These are phyloP conservation scores for Diplocarpon rosae DNA, from an alignment of 2,329 filamentous ascomycete genomes.

Conservation along the genomic window DNA sequence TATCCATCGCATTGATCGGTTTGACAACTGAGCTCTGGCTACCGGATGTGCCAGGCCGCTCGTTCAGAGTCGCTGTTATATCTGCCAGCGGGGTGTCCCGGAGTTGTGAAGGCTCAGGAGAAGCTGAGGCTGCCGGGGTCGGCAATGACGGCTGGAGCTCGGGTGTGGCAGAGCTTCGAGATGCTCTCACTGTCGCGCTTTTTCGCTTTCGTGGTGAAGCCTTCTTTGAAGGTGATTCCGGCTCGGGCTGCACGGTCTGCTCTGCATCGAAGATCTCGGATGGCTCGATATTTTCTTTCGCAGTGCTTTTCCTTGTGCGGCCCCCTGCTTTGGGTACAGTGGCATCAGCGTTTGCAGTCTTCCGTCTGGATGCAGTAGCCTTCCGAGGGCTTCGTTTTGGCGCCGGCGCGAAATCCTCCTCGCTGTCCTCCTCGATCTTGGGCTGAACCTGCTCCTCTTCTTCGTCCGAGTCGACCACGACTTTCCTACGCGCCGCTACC, in stretches of 20 bases:
- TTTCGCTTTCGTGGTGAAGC: constrained; percentile 57
- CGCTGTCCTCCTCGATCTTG: constrained; percentile 49
- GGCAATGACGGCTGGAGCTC: constrained; percentile 30
- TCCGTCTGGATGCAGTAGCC: constrained; percentile 40
- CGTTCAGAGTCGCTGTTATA: constrained; percentile 61
- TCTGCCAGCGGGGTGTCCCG: constrained; percentile 56
- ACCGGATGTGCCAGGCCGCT: constrained; percentile 40
- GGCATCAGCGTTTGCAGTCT: constrained; percentile 27
- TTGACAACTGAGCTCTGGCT: constrained; percentile 44
- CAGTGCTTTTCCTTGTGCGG: constrained; percentile 33
- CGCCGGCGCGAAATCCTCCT: constrained; percentile 70
- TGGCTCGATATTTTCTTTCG: constrained; percentile 41
- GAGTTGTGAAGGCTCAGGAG: constrained; percentile 42
- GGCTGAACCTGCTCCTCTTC: constrained; percentile 63
- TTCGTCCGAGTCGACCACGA: constrained; percentile 62
- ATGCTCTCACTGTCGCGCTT: constrained; percentile 35
- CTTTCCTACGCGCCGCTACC: constrained; percentile 53
- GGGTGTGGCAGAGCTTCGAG: constrained; percentile 24
- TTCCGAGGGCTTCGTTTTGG: constrained; percentile 43
- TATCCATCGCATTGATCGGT: constrained; percentile 65
- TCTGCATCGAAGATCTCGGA: constrained; percentile 50
- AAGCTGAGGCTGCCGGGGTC: constrained; percentile 43
- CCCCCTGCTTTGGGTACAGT: constrained; percentile 23
- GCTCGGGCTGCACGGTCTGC: constrained; percentile 37
- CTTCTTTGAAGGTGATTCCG: constrained; percentile 43